Percentiles rank a stretch among this genome's conserved stretches.
Evolutionary conservation across 2,329 filamentous ascomycete species (phyloP).

Genomic region (Scorias spongiosa): DNA sequence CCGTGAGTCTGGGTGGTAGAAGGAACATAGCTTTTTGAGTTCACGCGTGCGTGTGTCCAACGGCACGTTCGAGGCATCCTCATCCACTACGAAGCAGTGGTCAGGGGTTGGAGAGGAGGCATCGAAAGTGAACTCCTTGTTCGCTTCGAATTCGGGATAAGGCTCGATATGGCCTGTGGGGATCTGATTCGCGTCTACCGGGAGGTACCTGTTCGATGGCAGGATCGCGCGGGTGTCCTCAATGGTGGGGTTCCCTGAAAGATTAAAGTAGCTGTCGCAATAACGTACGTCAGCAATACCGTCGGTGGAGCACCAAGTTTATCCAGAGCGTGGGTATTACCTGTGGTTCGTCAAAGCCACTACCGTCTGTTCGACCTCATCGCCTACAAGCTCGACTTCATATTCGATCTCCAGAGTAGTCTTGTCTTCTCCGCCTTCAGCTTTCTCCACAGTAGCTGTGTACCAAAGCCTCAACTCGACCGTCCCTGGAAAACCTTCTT

Average conservation of each 20-base stretch:
- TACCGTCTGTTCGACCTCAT: constrained; percentile 69
- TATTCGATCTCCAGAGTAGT: constrained; percentile 75
- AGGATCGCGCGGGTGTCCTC: constrained; percentile 47
- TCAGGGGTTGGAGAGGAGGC: constrained; percentile 61
- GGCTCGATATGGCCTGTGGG: constrained; percentile 52
- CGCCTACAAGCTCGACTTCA: constrained; percentile 62
- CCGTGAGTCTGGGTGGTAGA: constrained; percentile 57
- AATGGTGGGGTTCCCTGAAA: constrained; percentile 44
- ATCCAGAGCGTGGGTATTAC: constrained; percentile 31
- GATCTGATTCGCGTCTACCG: constrained; percentile 57
- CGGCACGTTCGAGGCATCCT: constrained; percentile 37
- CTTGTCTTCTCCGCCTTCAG: constrained; percentile 41
- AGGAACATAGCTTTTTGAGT: constrained; percentile 52
- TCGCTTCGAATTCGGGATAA: constrained; percentile 50
- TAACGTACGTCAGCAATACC: constrained; percentile 13
- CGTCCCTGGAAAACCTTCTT: constrained; percentile 80
- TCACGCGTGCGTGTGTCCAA: constrained; percentile 40
- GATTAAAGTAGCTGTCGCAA: constrained; percentile 45
- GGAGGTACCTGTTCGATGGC: constrained; percentile 50
- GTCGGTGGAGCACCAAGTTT: constrained; percentile 10
- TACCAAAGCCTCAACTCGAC: constrained; percentile 68
- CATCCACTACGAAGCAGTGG: constrained; percentile 73
- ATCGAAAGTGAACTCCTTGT: constrained; percentile 58
- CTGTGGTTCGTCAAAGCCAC: constrained; percentile 92
- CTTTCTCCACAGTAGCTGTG: constrained; percentile 52